A percentile compares a stretch with the other conserved stretches of the same genome.
phyloP scores from a whole-genome alignment of 129 eudicot genomes.

The Chrysanthemum makinoi region DNA sequence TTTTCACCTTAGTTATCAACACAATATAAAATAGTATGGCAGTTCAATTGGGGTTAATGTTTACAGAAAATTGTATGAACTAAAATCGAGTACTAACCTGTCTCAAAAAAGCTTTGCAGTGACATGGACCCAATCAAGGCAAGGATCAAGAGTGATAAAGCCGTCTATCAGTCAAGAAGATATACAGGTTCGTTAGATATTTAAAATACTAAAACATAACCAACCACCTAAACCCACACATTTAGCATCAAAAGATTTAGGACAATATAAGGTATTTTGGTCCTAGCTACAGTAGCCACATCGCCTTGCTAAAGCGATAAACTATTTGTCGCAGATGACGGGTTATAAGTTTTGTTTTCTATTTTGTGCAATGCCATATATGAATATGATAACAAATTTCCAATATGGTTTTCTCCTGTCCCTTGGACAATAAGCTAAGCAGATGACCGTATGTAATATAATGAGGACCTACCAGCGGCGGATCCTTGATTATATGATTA shows the following conservation, averaged over 20 bases:
- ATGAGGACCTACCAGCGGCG: no score
- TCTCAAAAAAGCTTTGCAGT: conserved; percentile 37
- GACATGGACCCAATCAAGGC: conserved; percentile 57
- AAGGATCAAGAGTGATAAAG: conserved; percentile 38
- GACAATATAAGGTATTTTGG: background rate
- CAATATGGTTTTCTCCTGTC: no score
- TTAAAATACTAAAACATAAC: background rate
- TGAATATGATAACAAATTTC: no score
- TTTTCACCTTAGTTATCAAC: no score
- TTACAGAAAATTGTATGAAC: background rate
- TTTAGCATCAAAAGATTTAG: background rate
- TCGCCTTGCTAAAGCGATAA: no score
- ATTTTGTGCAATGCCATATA: background rate
- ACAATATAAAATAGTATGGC: no score
- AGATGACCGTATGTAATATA: no score
- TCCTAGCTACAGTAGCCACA: background rate
- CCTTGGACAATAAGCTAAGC: no score
- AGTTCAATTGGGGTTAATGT: no score
- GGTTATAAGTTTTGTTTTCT: background rate
- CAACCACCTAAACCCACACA: background rate
- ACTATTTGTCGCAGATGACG: background rate
- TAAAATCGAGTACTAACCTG: conserved; percentile 39
- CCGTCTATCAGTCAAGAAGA: conserved; percentile 42
- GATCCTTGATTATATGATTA: no score
- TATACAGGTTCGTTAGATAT: background rate